Evolutionary conservation across 495 filamentous ascomycete genomes (phyloP).

Genomic region (Diplogelasinospora grovesii): DNA sequence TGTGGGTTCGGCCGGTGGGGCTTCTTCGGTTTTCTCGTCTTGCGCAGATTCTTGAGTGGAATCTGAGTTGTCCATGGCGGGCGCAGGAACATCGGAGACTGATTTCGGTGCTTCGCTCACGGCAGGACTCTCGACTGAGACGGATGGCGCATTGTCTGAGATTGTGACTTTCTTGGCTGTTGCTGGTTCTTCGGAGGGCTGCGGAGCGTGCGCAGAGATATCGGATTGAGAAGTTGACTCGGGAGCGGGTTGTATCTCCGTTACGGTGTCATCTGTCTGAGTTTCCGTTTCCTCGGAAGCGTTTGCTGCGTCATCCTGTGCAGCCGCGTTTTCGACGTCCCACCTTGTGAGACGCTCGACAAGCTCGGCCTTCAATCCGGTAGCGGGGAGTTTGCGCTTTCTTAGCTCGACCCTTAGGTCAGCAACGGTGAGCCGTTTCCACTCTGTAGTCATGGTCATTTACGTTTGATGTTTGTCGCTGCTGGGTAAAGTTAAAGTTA

Average conservation of each 20-base stretch:
- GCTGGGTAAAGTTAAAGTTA: neutral
- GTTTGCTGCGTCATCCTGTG: constrained; percentile 9
- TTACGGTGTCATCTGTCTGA: constrained; percentile 5
- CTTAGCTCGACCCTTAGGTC: constrained; percentile 55
- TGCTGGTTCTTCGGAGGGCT: neutral
- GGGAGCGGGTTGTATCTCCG: neutral
- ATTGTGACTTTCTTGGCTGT: neutral
- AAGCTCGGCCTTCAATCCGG: constrained; percentile 52
- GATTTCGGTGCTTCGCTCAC: neutral
- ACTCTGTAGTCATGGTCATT: constrained; percentile 47
- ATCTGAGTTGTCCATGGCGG: neutral
- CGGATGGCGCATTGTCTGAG: neutral
- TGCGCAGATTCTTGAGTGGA: neutral
- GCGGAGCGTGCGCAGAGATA: neutral
- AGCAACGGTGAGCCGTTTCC: constrained; percentile 50
- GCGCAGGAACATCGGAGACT: neutral
- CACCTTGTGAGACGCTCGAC: constrained; percentile 45
- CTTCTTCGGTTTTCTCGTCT: neutral
- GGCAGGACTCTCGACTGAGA: neutral
- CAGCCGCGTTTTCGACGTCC: constrained; percentile 10
- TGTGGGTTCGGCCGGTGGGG: constrained; percentile 2
- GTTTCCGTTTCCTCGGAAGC: constrained; percentile 10
- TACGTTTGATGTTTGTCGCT: neutral
- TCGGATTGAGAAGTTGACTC: constrained; percentile 6
- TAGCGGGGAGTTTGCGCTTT: constrained; percentile 44